These are phyloP conservation scores for Dactylellina cionopaga DNA, from an alignment of 2,329 filamentous ascomycete genomes.

Conservation along the genomic window DNA sequence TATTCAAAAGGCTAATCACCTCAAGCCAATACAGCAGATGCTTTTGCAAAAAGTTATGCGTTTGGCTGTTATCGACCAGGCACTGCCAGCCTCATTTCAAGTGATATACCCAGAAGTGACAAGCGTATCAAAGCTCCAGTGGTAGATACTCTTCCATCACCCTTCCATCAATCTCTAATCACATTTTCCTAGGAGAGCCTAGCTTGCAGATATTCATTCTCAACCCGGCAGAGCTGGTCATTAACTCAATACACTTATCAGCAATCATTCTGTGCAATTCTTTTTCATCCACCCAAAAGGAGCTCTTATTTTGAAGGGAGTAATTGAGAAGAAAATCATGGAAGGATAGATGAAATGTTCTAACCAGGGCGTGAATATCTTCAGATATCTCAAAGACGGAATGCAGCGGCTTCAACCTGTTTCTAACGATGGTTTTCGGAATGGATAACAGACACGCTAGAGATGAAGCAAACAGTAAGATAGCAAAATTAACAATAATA, in stretches of 20 bases:
- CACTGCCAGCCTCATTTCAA: background rate
- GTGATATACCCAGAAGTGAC: no score
- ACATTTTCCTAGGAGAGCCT: slow-evolving; percentile 55
- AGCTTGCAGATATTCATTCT: slow-evolving; percentile 60
- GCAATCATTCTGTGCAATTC: slow-evolving; percentile 59
- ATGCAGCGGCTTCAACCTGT: slow-evolving; percentile 1
- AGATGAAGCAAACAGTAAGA: background rate
- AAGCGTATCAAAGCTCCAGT: slow-evolving; percentile 59
- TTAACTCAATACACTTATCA: slow-evolving; percentile 59
- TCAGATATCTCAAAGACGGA: slow-evolving; percentile 7
- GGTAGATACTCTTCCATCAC: slow-evolving; percentile 56
- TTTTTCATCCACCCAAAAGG: no score
- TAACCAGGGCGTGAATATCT: background rate
- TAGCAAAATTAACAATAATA: no score
- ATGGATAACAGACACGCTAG: background rate
- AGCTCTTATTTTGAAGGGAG: no score
- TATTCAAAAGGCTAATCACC: background rate
- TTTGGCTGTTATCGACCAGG: background rate
- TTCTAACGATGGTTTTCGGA: background rate
- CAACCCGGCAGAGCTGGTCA: slow-evolving; percentile 57
- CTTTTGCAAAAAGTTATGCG: slow-evolving; percentile 2
- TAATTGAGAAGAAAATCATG: no score
- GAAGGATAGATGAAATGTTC: no score
- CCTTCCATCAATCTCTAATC: slow-evolving; percentile 54
- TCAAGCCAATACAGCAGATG: slow-evolving; percentile 24